These are phyloP conservation scores for Fusarium albosuccineum DNA, from an alignment of 2,329 filamentous ascomycete genomes.

Conservation along the genomic window DNA sequence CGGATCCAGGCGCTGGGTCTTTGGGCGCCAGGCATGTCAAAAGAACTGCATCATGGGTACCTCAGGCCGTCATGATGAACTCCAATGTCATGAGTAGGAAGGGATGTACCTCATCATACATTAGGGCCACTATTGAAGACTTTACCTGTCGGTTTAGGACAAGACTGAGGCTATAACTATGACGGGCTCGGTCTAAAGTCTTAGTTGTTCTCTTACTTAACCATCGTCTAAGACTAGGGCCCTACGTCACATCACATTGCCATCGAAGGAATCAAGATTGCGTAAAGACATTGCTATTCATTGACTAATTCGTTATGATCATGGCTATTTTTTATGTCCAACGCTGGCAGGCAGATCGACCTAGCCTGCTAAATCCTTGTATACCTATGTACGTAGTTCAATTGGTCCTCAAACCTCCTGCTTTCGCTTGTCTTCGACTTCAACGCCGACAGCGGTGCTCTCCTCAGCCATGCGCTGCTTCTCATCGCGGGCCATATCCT, in stretches of 20 bases:
- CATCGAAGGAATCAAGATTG: background rate
- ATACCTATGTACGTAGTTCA: background rate
- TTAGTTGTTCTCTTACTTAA: too few relatives aligned
- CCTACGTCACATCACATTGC: background rate
- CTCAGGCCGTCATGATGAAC: too few relatives aligned
- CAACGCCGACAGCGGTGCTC: constrained; percentile 47
- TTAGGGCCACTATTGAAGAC: too few relatives aligned
- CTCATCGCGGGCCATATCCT: constrained; percentile 59
- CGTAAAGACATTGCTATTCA: background rate
- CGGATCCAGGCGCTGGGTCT: too few relatives aligned
- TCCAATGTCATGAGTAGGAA: too few relatives aligned
- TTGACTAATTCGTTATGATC: constrained; percentile 18
- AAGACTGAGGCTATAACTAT: too few relatives aligned
- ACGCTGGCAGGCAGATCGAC: background rate
- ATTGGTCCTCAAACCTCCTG: constrained; percentile 28
- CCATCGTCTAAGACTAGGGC: too few relatives aligned
- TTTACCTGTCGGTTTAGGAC: too few relatives aligned
- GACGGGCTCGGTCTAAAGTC: too few relatives aligned
- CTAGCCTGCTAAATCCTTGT: background rate
- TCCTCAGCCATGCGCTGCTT: constrained; percentile 57
- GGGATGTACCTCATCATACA: too few relatives aligned
- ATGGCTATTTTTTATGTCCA: constrained; percentile 21
- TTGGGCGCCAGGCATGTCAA: too few relatives aligned
- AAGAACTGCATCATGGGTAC: too few relatives aligned
- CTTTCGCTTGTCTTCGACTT: constrained; percentile 53